A percentile compares a stretch with the other conserved stretches of the same genome.
These are phyloP conservation scores for Datisca glomerata DNA, from an alignment of 306 rosid species.

Conservation along the genomic window DNA sequence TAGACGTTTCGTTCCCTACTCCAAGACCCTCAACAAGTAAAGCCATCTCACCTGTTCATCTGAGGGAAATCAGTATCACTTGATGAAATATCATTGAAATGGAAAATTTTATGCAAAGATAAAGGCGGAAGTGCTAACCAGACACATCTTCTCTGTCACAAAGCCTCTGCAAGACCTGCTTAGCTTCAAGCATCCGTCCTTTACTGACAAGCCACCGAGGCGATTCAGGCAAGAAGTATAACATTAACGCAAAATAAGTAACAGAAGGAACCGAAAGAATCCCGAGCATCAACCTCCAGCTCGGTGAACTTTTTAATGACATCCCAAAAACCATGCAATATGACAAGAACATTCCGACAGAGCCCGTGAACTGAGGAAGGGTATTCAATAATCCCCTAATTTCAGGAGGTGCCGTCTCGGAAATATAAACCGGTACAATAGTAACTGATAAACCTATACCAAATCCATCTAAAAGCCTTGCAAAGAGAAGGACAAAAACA, in stretches of 20 bases:
- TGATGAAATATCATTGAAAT: too few relatives aligned
- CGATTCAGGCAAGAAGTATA: constrained; percentile 28
- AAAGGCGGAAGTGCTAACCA: constrained; percentile 9
- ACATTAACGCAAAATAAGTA: constrained; percentile 15
- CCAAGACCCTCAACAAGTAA: constrained; percentile 32
- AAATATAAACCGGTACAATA: constrained; percentile 30
- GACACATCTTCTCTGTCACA: constrained; percentile 30
- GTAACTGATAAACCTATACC: constrained; percentile 37
- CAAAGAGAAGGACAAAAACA: constrained; percentile 19
- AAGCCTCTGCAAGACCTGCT: constrained; percentile 21
- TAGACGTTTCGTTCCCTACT: constrained; percentile 21
- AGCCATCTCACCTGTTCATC: constrained; percentile 30
- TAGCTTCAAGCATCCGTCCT: constrained; percentile 27
- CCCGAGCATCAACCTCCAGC: constrained; percentile 35
- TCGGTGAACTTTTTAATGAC: constrained; percentile 24
- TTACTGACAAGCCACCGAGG: constrained; percentile 36
- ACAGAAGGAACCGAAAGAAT: constrained; percentile 27
- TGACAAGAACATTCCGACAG: constrained; percentile 28
- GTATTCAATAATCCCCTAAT: constrained; percentile 28
- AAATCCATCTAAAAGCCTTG: constrained; percentile 29
- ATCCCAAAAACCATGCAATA: constrained; percentile 34
- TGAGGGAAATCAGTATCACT: constrained; percentile 1
- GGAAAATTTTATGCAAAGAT: too few relatives aligned
- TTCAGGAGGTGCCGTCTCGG: constrained; percentile 29
- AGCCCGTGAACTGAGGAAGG: constrained; percentile 29